These are phyloP conservation scores for Aspergillus asperescens DNA, from an alignment of 495 filamentous ascomycete genomes.

Conservation along the genomic window DNA sequence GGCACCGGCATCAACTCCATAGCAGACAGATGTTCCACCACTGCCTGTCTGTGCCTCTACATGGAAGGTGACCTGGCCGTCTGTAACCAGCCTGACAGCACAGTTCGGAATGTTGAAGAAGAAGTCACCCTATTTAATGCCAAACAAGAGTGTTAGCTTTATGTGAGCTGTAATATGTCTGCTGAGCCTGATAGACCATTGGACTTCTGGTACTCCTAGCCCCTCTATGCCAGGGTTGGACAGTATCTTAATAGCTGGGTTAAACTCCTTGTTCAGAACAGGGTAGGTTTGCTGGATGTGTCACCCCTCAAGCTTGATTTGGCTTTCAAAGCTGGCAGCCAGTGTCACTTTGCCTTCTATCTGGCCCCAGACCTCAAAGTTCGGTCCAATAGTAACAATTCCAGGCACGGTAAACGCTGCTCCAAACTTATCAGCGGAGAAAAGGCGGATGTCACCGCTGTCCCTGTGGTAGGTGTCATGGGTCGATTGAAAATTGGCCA, in stretches of 20 bases:
- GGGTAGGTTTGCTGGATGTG: slow-evolving; percentile 10
- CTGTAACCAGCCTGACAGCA: slow-evolving; percentile 4
- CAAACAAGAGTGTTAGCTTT: slow-evolving; percentile 5
- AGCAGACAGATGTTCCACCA: not conserved
- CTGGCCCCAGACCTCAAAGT: slow-evolving; percentile 4
- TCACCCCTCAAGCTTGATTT: slow-evolving; percentile 1
- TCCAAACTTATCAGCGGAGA: slow-evolving; percentile 12
- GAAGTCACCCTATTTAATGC: not conserved
- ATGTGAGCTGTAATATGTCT: slow-evolving; percentile 7
- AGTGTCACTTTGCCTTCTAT: slow-evolving; percentile 1
- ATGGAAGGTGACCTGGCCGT: slow-evolving; percentile 9
- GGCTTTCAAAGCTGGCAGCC: slow-evolving; percentile 5
- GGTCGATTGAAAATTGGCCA: too few relatives aligned
- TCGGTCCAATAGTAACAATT: slow-evolving; percentile 9
- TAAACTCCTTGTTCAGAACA: not conserved
- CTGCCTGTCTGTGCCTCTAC: not conserved
- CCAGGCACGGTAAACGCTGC: slow-evolving; percentile 7
- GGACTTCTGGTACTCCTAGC: not conserved
- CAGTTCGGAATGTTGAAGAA: slow-evolving; percentile 4
- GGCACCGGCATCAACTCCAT: slow-evolving; percentile 7
- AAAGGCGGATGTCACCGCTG: slow-evolving; percentile 1
- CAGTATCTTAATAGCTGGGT: not conserved
- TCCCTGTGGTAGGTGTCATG: too few relatives aligned
- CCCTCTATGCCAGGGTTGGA: not conserved
- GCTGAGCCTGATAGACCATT: not conserved